phyloP scores from a whole-genome alignment of 2,329 filamentous ascomycete genomes.

The Zymoseptoria brevis region DNA sequence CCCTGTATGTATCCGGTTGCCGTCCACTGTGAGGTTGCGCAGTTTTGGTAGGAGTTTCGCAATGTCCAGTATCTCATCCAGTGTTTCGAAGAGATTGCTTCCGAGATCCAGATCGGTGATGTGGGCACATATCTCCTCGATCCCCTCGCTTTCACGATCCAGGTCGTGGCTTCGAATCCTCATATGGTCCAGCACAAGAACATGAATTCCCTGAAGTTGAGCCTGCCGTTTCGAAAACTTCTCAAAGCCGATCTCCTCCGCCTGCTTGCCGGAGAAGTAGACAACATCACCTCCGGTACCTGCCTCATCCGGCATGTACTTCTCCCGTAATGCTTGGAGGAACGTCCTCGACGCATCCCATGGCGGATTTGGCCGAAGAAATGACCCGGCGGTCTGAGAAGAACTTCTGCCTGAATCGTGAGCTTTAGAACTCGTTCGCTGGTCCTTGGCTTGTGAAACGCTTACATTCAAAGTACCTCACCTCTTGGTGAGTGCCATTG shows the following conservation, averaged over 20 bases:
- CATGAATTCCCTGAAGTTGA: constrained; percentile 65
- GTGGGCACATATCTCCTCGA: constrained; percentile 50
- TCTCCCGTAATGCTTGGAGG: constrained; percentile 68
- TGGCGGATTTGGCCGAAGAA: constrained; percentile 69
- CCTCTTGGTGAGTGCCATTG: constrained; percentile 70
- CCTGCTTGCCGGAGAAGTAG: constrained; percentile 70
- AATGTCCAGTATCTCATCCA: constrained; percentile 61
- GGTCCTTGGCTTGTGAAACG: neutral
- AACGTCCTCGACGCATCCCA: constrained; percentile 64
- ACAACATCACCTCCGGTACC: constrained; percentile 45
- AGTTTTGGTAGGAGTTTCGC: constrained; percentile 62
- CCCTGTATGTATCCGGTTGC: constrained; percentile 55
- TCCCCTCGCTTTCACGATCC: constrained; percentile 33
- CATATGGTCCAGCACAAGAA: constrained; percentile 74
- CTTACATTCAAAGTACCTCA: constrained; percentile 76
- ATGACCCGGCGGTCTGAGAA: constrained; percentile 68
- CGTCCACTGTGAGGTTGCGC: constrained; percentile 36
- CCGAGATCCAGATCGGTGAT: constrained; percentile 73
- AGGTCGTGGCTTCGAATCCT: constrained; percentile 41
- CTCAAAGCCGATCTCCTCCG: constrained; percentile 90
- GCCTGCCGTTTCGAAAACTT: constrained; percentile 79
- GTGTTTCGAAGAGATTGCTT: constrained; percentile 66
- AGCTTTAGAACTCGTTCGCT: constrained; percentile 17
- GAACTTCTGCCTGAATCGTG: constrained; percentile 49
- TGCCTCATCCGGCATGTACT: constrained; percentile 58